A percentile compares a stretch with the other conserved stretches of the same genome.
Evolutionary conservation across 768 basidiomycete species (phyloP).

Genomic region (Tricholoma terreum): DNA sequence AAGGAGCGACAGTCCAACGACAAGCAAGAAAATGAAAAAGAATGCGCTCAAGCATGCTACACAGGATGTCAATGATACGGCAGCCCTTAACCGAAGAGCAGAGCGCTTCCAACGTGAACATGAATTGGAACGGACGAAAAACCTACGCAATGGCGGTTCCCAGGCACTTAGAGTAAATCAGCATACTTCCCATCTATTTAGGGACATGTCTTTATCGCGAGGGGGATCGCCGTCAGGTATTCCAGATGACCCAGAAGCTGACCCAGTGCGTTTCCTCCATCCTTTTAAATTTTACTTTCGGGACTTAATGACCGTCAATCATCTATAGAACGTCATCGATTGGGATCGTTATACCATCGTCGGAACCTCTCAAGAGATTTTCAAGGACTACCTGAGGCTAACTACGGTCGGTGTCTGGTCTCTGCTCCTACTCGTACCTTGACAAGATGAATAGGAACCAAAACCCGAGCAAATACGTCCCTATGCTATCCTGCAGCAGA

Average conservation of each 20-base stretch:
- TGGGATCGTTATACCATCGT: constrained; percentile 98
- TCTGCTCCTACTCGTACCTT: neutral
- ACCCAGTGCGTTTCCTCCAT: constrained; percentile 51
- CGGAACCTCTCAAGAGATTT: constrained; percentile 82
- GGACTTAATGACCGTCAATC: neutral
- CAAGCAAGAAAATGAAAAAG: constrained; percentile 63
- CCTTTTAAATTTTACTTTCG: too few species aligned
- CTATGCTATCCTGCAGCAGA: constrained; percentile 76
- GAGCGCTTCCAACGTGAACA: constrained; percentile 90
- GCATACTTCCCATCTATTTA: constrained; percentile 53
- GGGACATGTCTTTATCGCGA: constrained; percentile 43
- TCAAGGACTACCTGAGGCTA: constrained; percentile 94
- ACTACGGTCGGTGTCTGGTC: constrained; percentile 62
- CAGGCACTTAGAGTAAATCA: constrained; percentile 43
- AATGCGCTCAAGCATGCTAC: constrained; percentile 42
- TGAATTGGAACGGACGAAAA: constrained; percentile 72
- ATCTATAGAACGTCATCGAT: constrained; percentile 81
- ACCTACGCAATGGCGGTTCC: constrained; percentile 33
- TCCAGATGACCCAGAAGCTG: constrained; percentile 68
- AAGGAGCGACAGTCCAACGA: constrained; percentile 38
- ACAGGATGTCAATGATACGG: constrained; percentile 61
- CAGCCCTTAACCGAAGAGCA: constrained; percentile 72
- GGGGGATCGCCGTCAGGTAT: constrained; percentile 48
- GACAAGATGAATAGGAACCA: constrained; percentile 67
- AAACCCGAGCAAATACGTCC: constrained; percentile 94